These are phyloP conservation scores for Alternaria gaisen DNA, from an alignment of 2,329 filamentous ascomycete species.

Conservation along the genomic window DNA sequence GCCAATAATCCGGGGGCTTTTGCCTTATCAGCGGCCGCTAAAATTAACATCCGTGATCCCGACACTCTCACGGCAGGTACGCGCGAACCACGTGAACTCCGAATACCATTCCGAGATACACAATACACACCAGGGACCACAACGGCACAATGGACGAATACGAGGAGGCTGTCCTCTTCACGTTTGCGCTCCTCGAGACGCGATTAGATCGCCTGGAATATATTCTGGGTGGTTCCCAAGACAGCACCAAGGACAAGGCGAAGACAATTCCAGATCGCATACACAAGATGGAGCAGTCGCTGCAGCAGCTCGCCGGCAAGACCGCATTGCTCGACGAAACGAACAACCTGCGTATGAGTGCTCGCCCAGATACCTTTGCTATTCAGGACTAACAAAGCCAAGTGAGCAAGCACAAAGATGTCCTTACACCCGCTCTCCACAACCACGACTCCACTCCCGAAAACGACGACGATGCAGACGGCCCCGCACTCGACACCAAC, in stretches of 20 bases:
- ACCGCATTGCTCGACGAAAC: conserved; percentile 53
- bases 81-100: conserved; percentile 22
- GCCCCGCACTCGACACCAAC: conserved; percentile 30
- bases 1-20: conserved; percentile 3
- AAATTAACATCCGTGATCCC: conserved; percentile 16
- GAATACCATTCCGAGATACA: background rate
- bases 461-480: conserved; percentile 1
- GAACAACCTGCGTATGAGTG: conserved; percentile 47
- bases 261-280: conserved; percentile 48
- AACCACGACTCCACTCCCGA: conserved; percentile 10
- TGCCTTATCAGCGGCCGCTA: conserved; percentile 24
- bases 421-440: conserved; percentile 36
- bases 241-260: conserved; percentile 31
- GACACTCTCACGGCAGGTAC: conserved; percentile 20
- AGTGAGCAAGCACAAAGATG: conserved; percentile 53
- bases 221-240: conserved; percentile 49
- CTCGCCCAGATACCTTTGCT: background rate
- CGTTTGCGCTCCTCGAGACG: conserved; percentile 56
- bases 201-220: conserved; percentile 57
- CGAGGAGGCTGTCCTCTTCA: conserved; percentile 53
- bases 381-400: conserved; percentile 34
- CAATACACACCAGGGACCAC: background rate
- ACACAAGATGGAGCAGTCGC: conserved; percentile 47
- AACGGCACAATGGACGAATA: conserved; percentile 46
- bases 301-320: conserved; percentile 52